Percentiles rank a stretch among this genome's conserved stretches.
Evolutionary conservation across 1,139 yeast genomes (phyloP).

Genomic region (Arxiozyma bovina): DNA sequence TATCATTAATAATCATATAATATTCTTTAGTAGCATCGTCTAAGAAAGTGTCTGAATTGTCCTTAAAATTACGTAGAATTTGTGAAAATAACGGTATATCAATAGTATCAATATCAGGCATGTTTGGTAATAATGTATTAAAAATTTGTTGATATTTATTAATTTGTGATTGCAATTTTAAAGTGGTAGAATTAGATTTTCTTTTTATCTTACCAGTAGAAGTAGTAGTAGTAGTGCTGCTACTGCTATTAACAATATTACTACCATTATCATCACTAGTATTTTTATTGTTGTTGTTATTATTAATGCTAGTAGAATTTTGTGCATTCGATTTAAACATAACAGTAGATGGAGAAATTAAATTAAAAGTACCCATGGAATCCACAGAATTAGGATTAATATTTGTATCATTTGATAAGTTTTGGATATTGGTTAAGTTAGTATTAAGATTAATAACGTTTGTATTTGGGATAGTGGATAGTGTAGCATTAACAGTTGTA

Average conservation of each 20-base stretch:
- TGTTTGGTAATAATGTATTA: slow-evolving; percentile 21
- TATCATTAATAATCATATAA: slow-evolving; percentile 11
- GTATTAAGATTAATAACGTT: background rate
- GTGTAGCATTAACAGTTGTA: background rate
- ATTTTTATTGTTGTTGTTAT: background rate
- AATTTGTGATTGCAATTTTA: slow-evolving; percentile 15
- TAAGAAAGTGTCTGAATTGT: slow-evolving; percentile 11
- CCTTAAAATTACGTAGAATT: slow-evolving; percentile 18
- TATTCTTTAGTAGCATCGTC: slow-evolving; percentile 24
- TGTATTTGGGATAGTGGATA: background rate
- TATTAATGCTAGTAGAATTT: background rate
- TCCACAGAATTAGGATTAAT: background rate
- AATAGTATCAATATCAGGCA: slow-evolving; percentile 22
- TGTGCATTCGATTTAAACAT: background rate
- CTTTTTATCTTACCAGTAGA: background rate
- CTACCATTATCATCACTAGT: too few species aligned
- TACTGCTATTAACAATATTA: background rate
- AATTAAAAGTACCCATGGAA: background rate
- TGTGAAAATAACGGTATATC: slow-evolving; percentile 26
- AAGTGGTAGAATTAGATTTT: slow-evolving; percentile 8
- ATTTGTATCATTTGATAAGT: background rate
- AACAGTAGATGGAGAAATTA: background rate
- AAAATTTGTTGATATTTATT: slow-evolving; percentile 21
- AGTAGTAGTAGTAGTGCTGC: background rate
- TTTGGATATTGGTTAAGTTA: background rate